Evolutionary conservation across 2,329 filamentous ascomycete species (phyloP), one percentile per base, ranked within the genome.

Genomic region (Diaporthe batatas): DNA sequence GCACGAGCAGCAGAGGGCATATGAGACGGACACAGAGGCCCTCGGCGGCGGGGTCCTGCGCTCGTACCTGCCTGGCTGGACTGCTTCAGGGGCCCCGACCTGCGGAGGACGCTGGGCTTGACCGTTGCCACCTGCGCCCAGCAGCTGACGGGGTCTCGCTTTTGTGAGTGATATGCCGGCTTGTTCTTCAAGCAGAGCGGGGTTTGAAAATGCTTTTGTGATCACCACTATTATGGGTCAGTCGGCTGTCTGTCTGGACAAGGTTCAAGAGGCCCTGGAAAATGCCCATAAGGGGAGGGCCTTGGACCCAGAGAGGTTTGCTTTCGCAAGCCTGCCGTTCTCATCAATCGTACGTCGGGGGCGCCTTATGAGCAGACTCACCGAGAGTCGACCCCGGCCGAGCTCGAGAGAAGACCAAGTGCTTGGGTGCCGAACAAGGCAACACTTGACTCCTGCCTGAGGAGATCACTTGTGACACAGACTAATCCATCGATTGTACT

Each of bases 181-280:
- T 69, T 76, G 16, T 78, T 78, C 58, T 78, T 78, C 72, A 72
- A 77, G 59, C 75, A 78, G 55, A 72, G 68, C 36, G 77, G 77
- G 7, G n/a, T 76, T 78, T 32, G 70, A 42, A 16, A 72, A 79
- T 55, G 72, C 77, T 0, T 79, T 79, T 23, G 68, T 74, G 14
- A 77, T 79, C 8, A 77, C 75, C 12, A 62, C 58, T 0, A 76
- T 77, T 42, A 44, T 76, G 29, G 65, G 75, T 76, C 42, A 75
- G 73, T 47, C 34, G 11, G 34, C 34, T 36, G 1, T 1, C 11
- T 36, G 34, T 5, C 16, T 44, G 16, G 8, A 44, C 16, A 18
- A 5, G 42, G 42, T 44, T 21, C 42, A 18, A 44, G 18, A 44
- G 6, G 16, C 42, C 16, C 42, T 44, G 6, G 42, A 18, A 18